Evolutionary conservation across 2,329 filamentous ascomycete genomes (phyloP).

Genomic region (Fusarium liriodendri): DNA sequence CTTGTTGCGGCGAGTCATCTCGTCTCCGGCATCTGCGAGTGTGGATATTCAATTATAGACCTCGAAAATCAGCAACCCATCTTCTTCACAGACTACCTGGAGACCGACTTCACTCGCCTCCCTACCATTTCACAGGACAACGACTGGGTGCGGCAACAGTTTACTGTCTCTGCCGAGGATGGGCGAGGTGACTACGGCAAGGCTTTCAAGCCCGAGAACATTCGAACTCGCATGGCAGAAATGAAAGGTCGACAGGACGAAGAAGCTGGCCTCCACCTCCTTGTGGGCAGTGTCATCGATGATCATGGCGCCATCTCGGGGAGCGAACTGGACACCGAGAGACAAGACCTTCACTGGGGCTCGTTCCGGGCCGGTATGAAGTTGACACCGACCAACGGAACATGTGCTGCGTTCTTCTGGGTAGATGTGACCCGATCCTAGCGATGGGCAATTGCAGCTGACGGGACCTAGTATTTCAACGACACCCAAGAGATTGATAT

Average conservation of each 20-base stretch:
- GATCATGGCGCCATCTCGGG: constrained; percentile 65
- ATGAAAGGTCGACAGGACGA: constrained; percentile 46
- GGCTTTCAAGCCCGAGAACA: constrained; percentile 67
- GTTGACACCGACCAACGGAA: constrained; percentile 69
- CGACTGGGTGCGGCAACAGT: constrained; percentile 75
- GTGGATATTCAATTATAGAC: constrained; percentile 72
- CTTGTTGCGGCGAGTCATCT: constrained; percentile 27
- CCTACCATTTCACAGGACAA: constrained; percentile 60
- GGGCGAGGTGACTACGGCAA: constrained; percentile 76
- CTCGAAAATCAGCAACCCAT: constrained; percentile 52
- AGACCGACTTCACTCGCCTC: constrained; percentile 76
- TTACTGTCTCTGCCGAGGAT: constrained; percentile 69
- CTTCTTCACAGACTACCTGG: constrained; percentile 76
- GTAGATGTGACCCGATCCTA: constrained; percentile 55
- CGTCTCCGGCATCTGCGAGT: constrained; percentile 69
- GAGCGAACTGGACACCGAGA: constrained; percentile 72
- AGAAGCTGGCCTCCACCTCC: constrained; percentile 66
- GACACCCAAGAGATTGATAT: constrained; percentile 85
- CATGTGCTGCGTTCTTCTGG: constrained; percentile 85
- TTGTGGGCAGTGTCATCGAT: constrained; percentile 59
- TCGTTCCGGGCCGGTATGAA: constrained; percentile 77
- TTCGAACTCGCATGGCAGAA: constrained; percentile 55
- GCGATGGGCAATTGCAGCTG: background rate
- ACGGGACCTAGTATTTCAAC: constrained; percentile 72
- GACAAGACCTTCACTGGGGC: constrained; percentile 75